These are phyloP conservation scores for Ascochyta fabae DNA, from an alignment of 2,329 filamentous ascomycete species.

Conservation along the genomic window DNA sequence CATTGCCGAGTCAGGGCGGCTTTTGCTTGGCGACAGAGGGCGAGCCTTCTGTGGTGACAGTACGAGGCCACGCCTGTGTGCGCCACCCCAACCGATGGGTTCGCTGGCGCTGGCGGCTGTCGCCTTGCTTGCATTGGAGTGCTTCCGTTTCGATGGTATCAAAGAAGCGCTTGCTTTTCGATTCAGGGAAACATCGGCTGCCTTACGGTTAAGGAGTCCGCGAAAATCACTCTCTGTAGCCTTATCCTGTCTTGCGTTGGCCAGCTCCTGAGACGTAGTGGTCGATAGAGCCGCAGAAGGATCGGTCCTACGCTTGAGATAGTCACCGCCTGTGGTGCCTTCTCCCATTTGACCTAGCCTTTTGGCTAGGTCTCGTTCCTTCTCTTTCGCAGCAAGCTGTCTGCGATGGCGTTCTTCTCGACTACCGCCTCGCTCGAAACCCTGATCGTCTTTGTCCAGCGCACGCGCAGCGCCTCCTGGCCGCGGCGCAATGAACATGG, in stretches of 20 bases:
- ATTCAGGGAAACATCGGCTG: conserved; percentile 49
- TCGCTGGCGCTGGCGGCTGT: conserved; percentile 35
- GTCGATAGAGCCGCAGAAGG: conserved; percentile 29
- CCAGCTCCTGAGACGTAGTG: conserved; percentile 25
- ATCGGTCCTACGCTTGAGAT: conserved; percentile 61
- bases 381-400: conserved; percentile 70
- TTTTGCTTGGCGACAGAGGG: conserved; percentile 12
- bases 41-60: conserved; percentile 45
- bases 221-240: conserved; percentile 41
- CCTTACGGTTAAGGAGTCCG: conserved; percentile 54
- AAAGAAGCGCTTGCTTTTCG: conserved; percentile 22
- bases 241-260: conserved; percentile 25
- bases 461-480: conserved; percentile 64
- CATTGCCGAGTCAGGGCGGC: conserved; percentile 24
- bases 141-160: conserved; percentile 53
- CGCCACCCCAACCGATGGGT: conserved; percentile 58
- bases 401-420: conserved; percentile 71
- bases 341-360: conserved; percentile 69
- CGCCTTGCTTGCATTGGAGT: conserved; percentile 40
- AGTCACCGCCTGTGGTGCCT: conserved; percentile 70
- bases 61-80: conserved; percentile 50
- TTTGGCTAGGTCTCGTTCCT: conserved; percentile 74
- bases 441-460: conserved; percentile 65
- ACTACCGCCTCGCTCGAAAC: conserved; percentile 58
- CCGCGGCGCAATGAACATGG: conserved; percentile 52